Evolutionary conservation across 805 yeast species (phyloP).

Genomic region (Metschnikowia rubicola): DNA sequence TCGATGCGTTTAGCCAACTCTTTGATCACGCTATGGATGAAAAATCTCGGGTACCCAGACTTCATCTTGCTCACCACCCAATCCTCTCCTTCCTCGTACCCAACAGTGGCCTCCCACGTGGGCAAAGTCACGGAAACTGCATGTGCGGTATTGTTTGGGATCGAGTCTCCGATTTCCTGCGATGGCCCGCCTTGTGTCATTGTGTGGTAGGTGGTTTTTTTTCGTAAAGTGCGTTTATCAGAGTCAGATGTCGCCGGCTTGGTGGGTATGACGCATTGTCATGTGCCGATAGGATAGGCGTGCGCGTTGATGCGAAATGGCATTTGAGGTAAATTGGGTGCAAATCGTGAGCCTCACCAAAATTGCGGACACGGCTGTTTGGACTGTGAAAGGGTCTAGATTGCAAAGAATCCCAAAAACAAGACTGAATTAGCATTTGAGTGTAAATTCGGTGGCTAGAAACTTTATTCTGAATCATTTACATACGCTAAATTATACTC

Average conservation of each 20-base stretch:
- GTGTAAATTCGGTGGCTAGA: no score
- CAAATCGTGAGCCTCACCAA: not conserved
- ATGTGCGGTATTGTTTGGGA: constrained; percentile 86
- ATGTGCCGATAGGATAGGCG: constrained; percentile 1
- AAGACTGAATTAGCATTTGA: no score
- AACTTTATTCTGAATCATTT: no score
- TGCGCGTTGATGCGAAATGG: constrained; percentile 3
- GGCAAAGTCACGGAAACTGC: constrained; percentile 95
- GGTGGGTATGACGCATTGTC: constrained; percentile 10
- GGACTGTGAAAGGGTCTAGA: no score
- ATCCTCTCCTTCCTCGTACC: constrained; percentile 85
- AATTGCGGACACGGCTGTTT: no score
- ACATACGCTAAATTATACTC: no score
- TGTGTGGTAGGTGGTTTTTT: not conserved
- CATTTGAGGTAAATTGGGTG: not conserved
- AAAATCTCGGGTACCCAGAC: constrained; percentile 88
- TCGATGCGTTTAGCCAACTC: constrained; percentile 53
- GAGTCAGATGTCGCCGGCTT: not conserved
- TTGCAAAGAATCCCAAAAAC: no score
- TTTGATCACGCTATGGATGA: constrained; percentile 61
- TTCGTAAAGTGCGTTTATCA: not conserved
- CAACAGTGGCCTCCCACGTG: constrained; percentile 91
- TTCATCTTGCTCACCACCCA: constrained; percentile 75
- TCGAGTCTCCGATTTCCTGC: constrained; percentile 70
- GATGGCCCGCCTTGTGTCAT: constrained; percentile 23